Evolutionary conservation across 208 protist genomes (phyloP).

Genomic region (Entamoeba invadens): DNA sequence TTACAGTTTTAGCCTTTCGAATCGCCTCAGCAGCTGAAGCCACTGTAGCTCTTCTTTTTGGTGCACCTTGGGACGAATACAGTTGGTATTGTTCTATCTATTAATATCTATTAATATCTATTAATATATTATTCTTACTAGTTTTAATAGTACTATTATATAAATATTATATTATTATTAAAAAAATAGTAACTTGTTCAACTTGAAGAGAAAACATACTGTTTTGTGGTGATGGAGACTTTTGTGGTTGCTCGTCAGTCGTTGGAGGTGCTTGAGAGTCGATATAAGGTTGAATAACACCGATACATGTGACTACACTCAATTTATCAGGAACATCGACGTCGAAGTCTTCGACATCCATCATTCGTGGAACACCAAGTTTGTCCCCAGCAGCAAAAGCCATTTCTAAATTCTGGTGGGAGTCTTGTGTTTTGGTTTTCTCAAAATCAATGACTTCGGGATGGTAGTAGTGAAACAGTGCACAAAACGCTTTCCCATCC

Average conservation of each 20-base stretch:
- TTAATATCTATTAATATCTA: too few relatives aligned
- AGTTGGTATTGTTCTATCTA: too few relatives aligned
- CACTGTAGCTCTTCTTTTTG: background rate
- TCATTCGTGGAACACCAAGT: conserved; percentile 21
- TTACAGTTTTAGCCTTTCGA: background rate
- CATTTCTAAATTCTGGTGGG: conserved; percentile 18
- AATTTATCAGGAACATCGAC: conserved; percentile 44
- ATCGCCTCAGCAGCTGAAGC: background rate
- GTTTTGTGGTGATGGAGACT: too few relatives aligned
- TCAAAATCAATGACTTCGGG: conserved; percentile 30
- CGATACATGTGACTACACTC: conserved; percentile 58
- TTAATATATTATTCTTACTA: too few relatives aligned
- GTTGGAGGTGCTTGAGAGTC: background rate
- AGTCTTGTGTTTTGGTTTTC: background rate
- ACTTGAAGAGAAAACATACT: too few relatives aligned
- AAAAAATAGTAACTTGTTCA: too few relatives aligned
- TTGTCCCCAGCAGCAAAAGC: conserved; percentile 29
- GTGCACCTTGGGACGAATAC: background rate
- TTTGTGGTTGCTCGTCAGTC: too few relatives aligned
- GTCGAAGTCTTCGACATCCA: conserved; percentile 25
- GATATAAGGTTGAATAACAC: background rate
- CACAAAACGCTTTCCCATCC: conserved; percentile 31
- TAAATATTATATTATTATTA: too few relatives aligned
- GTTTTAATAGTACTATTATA: too few relatives aligned
- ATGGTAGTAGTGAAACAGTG: conserved; percentile 28